phyloP scores from a whole-genome alignment of 2,329 filamentous ascomycete species.

The Colletotrichum tropicale region DNA sequence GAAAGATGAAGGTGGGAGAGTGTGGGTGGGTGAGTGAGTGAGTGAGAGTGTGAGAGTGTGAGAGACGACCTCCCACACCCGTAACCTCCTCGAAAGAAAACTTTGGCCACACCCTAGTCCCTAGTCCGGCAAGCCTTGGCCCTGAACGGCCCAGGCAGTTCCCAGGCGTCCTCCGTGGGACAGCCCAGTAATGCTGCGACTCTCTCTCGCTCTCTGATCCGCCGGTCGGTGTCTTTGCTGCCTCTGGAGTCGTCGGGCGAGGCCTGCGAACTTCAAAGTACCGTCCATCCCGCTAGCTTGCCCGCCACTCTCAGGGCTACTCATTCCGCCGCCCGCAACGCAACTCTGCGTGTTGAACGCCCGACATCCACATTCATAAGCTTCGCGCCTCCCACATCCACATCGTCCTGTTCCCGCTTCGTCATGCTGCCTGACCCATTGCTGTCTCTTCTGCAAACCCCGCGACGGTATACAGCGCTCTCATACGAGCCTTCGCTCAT shows the following conservation, averaged over 20 bases:
- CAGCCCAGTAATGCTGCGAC: constrained; percentile 7
- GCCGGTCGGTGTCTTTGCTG: not conserved
- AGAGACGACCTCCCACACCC: constrained; percentile 1
- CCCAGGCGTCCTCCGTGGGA: constrained; percentile 8
- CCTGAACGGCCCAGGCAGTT: not conserved
- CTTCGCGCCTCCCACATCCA: constrained; percentile 15
- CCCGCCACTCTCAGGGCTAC: constrained; percentile 19
- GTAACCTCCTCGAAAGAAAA: not conserved
- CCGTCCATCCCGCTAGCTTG: constrained; percentile 16
- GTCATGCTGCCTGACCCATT: not conserved
- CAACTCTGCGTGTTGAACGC: constrained; percentile 7
- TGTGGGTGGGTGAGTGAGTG: not conserved
- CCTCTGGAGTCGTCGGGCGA: constrained; percentile 7
- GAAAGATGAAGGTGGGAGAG: not conserved
- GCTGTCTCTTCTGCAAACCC: not conserved
- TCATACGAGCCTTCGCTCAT: constrained; percentile 3
- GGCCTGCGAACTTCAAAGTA: not conserved
- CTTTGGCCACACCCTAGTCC: constrained; percentile 10
- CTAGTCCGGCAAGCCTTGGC: constrained; percentile 10
- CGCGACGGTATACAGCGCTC: constrained; percentile 7
- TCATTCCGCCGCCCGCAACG: constrained; percentile 17
- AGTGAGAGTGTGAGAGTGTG: not conserved
- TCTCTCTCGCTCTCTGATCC: not conserved
- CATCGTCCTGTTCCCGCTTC: not conserved
- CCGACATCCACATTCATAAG: constrained; percentile 18